Percentiles rank a stretch among this genome's conserved stretches.
phyloP scores from a whole-genome alignment of 805 yeast species.

The Yamadazyma tumulicola region DNA sequence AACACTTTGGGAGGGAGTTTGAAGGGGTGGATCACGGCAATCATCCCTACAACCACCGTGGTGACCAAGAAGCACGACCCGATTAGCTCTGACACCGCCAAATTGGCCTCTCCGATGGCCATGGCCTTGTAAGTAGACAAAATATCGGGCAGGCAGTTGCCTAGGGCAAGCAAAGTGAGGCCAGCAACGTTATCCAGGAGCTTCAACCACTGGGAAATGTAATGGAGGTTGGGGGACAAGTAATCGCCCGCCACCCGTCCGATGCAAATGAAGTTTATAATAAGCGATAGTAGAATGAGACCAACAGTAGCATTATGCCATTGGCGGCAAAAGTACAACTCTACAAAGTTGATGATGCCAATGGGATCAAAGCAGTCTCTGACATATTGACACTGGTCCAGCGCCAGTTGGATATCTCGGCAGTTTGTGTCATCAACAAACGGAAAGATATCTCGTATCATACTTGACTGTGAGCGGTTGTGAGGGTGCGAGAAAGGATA shows the following conservation, averaged over 20 bases:
- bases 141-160: constrained; percentile 91
- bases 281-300: constrained; percentile 2
- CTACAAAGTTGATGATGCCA: constrained; percentile 38
- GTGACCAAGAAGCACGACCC: constrained; percentile 87
- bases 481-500: background rate
- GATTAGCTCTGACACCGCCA: constrained; percentile 86
- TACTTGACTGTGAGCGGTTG: too few species aligned
- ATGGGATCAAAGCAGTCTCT: constrained; percentile 29
- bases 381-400: constrained; percentile 39
- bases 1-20: constrained; percentile 52
- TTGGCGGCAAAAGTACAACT: constrained; percentile 30
- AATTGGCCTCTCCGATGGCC: constrained; percentile 61
- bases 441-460: too few species aligned
- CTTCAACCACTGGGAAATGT: constrained; percentile 57
- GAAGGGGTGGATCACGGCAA: constrained; percentile 66
- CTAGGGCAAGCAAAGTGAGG: constrained; percentile 81
- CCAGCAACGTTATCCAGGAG: constrained; percentile 81
- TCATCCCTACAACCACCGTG: constrained; percentile 75
- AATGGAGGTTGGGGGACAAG: constrained; percentile 72
- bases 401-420: constrained; percentile 1
- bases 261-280: constrained; percentile 50
- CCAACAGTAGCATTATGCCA: constrained; percentile 13
- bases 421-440: constrained; percentile 1
- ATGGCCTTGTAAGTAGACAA: constrained; percentile 82
- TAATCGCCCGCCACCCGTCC: constrained; percentile 82